Base-by-base conservation (phyloP, 176 grass and related monocot species). In the Elaeis guineensis region DNA sequence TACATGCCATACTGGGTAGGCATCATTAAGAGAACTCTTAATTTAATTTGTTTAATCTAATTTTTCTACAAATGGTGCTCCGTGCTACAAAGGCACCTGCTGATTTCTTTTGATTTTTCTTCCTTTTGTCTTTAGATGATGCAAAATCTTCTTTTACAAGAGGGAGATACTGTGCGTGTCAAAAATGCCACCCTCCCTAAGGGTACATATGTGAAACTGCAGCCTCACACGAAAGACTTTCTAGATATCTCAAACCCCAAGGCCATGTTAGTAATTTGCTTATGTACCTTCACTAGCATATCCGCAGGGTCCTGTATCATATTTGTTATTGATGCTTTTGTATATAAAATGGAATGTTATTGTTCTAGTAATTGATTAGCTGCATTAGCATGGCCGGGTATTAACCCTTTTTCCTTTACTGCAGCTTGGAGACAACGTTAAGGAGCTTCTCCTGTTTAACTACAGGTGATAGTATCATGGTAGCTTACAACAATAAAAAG, bases 71-170 rank as follows among this genome's bases (percentile, higher is more conserved):
- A 26, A 20, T 32, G 51, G 30, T 4, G 29, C 21, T 11, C 9
- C 21, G 30, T 4, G 29, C 21, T 11, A 17, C 21, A 21, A 24
- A 49, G 12, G 28, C 24, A 5, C n/a, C 16, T 24, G 65, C 8
- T 72, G 19, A 23, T 19, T 16, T 49, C 59, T 19, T 23, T 57
- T 73, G n/a, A 55, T 59, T 9, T 68, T 25, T 66, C n/a, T 15
- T 24, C 59, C 49, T 57, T 79, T 55, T 71, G 49, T 56, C 20
- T 71, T 14, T 73, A 98, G 93, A 89, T 92, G 93, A 98, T 98
- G 87, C 84, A 92, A 85, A 98, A 98, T 86, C 85, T 98, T 85
- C 84, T 98, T 74, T 82, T 98, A 69, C 52, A 85, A 89, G 93
- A 89, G 60, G 87, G 93, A 75, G 84, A 89, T 15, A 59, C 29